Evolutionary conservation across 768 basidiomycete species (phyloP), one percentile per base, ranked within the genome.

Genomic region (Sarcomyxa edulis): DNA sequence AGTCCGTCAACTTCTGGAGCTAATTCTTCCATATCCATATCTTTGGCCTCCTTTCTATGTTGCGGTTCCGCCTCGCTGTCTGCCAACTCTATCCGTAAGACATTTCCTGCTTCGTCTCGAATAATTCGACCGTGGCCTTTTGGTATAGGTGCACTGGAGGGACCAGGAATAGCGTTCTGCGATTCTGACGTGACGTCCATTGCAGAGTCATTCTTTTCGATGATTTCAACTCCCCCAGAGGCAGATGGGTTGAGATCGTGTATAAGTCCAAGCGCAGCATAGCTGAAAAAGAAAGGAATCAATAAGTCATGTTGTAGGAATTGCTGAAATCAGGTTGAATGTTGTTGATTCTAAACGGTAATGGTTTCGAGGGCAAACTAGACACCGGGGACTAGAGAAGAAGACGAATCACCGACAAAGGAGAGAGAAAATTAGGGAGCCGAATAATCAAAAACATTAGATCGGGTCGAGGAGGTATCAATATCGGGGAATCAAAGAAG

Each of bases 41-140:
- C 59, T n/a, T 21, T n/a, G 42, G 25, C 44, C 25, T 47, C 48
- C n/a, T n/a, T n/a, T n/a, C n/a, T n/a, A n/a, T n/a, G n/a, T n/a
- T n/a, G n/a, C n/a, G n/a, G n/a, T n/a, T n/a, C n/a, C 21, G 71
- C 68, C 15, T 73, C 71, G 28, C 72, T 75, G 40, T 81, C 73
- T 11, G 70, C 61, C 38, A 92, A 51, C 51, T 88, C 79, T 28
- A 93, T 66, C 32, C 76, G 69, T 15, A 91, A 51, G 26, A 94
- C 69, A 46, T 82, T 83, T 20, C 93, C 93, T 3, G 72, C 65
- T 25, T 70, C 78, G 57, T 94, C 92, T 32, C 91, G 73, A 35
- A 91, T 58, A 48, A 97, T 93, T 53, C 78, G 74, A 21, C 91
- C 93, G 54, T 76, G 83, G 2, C 86, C 85, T 48, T 68, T 76